Evolutionary conservation across 441 rosid genomes (phyloP), one percentile per base, ranked within the genome.

Genomic region (Erodium texanum): DNA sequence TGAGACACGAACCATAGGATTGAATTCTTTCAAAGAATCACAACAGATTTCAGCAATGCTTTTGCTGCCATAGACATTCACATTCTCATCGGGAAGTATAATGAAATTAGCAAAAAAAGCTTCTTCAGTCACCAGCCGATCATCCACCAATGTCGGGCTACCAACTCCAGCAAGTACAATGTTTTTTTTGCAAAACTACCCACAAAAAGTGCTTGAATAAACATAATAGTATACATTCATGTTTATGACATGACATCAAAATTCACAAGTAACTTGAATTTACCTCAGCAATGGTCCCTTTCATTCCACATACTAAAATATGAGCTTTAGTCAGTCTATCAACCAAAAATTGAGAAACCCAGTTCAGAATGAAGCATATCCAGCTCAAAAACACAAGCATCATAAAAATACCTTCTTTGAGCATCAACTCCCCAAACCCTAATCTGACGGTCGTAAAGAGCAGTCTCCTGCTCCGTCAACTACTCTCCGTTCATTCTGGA

Each of bases 341-440:
- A 71, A 19, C 22, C 36, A 19, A 36, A 9, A 54, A 77, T 29
- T 32, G 50, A 70, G n/a, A 66, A 45, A 52, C 19, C 48, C 22
- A 59, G 4, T 24, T 56, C 12, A 19, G 24, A 6, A 27, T 64
- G 27, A 24, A 62, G 20, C 38, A 23, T 5, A 27, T 9, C 24
- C 36, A 34, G 3, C 58, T 2, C 18, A n/a, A 24, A 59, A n/a
- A 14, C 5, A 14, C 38, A 29, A 34, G 1, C 0, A 7, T 11
- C 14, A 38, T 27, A 19, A 66, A 50, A 34, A 15, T 71, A 89
- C 96, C 97, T 86, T 77, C 93, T 72, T 69, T 93, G 98, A 75
- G 97, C 97, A 81, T 85, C 86, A 64, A 89, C 91, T 0, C 96
- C 98, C 97, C 96, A 93, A 83, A 93, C 97, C 89, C 96, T 87